Evolutionary conservation across 2,329 filamentous ascomycete species (phyloP).

Genomic region (Claviceps capensis): DNA sequence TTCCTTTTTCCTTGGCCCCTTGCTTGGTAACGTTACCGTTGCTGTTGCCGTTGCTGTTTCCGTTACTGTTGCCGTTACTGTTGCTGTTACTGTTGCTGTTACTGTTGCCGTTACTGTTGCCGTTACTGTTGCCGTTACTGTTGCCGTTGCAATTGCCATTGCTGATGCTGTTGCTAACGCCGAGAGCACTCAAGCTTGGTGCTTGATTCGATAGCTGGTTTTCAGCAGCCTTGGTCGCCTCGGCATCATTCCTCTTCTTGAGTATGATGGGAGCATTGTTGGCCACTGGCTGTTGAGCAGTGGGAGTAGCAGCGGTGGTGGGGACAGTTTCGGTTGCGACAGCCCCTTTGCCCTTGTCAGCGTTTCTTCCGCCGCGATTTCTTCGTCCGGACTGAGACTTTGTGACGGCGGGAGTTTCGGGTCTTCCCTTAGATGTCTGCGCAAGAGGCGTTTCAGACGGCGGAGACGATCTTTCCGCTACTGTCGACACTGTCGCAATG

Average conservation of each 20-base stretch:
- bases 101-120: constrained; percentile 5
- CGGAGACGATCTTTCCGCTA: neutral
- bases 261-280: constrained; percentile 26
- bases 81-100: constrained; percentile 8
- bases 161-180: constrained; percentile 6
- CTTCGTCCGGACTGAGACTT: constrained; percentile 17
- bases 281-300: constrained; percentile 12
- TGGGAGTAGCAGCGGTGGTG: neutral
- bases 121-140: neutral
- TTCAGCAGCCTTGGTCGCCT: constrained; percentile 10
- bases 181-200: neutral
- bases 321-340: constrained; percentile 15
- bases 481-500: constrained; percentile 7
- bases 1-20: constrained; percentile 1
- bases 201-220: constrained; percentile 2
- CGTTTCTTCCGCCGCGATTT: constrained; percentile 23
- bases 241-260: constrained; percentile 25
- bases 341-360: constrained; percentile 23
- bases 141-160: neutral
- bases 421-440: constrained; percentile 11
- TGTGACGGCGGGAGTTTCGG: constrained; percentile 10
- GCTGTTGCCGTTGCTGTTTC: neutral
- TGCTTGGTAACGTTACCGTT: constrained; percentile 8
- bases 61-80: neutral
- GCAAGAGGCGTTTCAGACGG: constrained; percentile 7